Evolutionary conservation across 805 yeast species (phyloP), one percentile per base, ranked within the genome.

Genomic region (Wickerhamomyces chaumierensis): DNA sequence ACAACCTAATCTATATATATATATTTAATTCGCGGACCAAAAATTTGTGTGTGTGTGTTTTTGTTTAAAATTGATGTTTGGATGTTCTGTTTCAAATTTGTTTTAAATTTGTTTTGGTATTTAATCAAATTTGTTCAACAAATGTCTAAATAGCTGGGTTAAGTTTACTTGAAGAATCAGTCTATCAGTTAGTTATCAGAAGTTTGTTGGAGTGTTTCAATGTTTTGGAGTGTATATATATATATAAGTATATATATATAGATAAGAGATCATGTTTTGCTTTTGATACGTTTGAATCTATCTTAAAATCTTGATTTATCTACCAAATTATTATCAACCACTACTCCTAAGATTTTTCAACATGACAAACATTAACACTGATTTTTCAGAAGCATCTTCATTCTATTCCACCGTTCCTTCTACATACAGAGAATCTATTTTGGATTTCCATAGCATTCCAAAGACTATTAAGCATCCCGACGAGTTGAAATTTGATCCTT

Each of bases 371-470:
- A 29, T 14, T 7, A 20, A 6, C 20, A 19, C 32, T 25, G 20
- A 15, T 8, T 32, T 38, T 7, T 36, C 43, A 27, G 38, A 37
- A 5, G 38, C 47, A 4, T 35, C 31, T 19, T 28, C 37, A 2
- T 34, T 31, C 13, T 39, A 39, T 14, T 39, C 47, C 12, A 31
- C 41, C 8, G 32, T 35, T 9, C 38, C 40, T 4, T 36, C 45
- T 12, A 25, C 29, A 8, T 25, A 25, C 29, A 25, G 29, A 13
- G 29, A 25, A 14, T 25, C 29, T 25, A 13, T 25, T 4, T 25
- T 25, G n/a, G 29, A 25, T 25, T 25, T 25, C 14, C 29, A 25
- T 25, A 8, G 14, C n/a, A 13, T 25, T 13, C 29, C 29, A 4
- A 25, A 25, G n/a, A 25, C 29, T 9, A 8, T 25, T 14, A 8